Evolutionary conservation across 2,329 filamentous ascomycete species (phyloP).

Genomic region (Ophiocordyceps sinensis): DNA sequence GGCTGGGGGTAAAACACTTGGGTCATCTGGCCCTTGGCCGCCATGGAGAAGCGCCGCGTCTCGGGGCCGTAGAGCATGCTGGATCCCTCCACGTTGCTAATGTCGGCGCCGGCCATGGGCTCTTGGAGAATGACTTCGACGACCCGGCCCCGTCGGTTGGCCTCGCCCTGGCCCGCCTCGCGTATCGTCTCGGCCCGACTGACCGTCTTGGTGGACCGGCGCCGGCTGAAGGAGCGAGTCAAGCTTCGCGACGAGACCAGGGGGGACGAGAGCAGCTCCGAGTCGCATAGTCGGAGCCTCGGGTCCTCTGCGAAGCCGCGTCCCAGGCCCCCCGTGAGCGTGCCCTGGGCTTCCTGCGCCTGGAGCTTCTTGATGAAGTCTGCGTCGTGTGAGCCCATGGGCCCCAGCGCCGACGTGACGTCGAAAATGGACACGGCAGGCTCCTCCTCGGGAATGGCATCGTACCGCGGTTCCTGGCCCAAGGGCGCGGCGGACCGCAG

Average conservation of each 20-base stretch:
- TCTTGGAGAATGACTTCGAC: conserved; percentile 40
- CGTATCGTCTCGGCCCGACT: conserved; percentile 27
- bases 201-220: conserved; percentile 9
- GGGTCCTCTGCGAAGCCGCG: conserved; percentile 33
- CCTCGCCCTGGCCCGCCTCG: conserved; percentile 39
- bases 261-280: conserved; percentile 26
- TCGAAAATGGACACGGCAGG: conserved; percentile 24
- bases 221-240: conserved; percentile 24
- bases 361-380: conserved; percentile 30
- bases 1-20: conserved; percentile 47
- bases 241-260: neutral
- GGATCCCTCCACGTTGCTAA: conserved; percentile 36
- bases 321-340: conserved; percentile 43
- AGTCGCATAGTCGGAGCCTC: conserved; percentile 33
- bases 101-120: conserved; percentile 22
- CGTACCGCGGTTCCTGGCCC: conserved; percentile 17
- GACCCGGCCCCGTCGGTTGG: conserved; percentile 43
- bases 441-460: conserved; percentile 16
- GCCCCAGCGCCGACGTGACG: conserved; percentile 29
- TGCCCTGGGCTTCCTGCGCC: conserved; percentile 37
- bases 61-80: conserved; percentile 11
- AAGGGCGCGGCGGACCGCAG: conserved; percentile 26
- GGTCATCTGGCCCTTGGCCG: conserved; percentile 19
- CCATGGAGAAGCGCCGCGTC: conserved; percentile 12
- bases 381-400: conserved; percentile 27